Base-by-base conservation (phyloP, 306 rosid genomes). In the Cucurbita argyrosperma region DNA sequence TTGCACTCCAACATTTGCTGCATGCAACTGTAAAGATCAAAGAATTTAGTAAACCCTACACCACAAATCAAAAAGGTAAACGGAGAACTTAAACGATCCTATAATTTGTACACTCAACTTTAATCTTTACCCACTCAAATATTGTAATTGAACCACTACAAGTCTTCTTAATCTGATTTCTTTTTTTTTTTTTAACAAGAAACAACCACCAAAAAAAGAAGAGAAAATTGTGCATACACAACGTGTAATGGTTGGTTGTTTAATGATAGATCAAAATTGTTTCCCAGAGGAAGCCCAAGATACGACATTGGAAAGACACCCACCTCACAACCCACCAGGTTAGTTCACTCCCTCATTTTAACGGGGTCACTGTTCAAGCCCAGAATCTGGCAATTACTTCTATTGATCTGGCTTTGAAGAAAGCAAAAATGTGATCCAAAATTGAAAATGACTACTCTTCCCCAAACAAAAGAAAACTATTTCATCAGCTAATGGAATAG, bases 1-100 rank as follows among this genome's bases (percentile, higher is more conserved):
- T 80, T 94, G 89, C 83, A 88, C 87, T 75, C 97, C 98, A 67
- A 76, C 96, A 84, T 87, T 93, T 81, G 90, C 86, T 18, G 97
- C 98, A 43, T 94, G 98, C 86, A 87, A 83, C 98, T 93, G 76
- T 67, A 80, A 64, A 84, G 76, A 77, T 49, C 53, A 74, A 75
- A 67, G 19, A 43, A 72, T 66, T 65, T 65, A 59, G 56, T 71
- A 39, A 46, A 40, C 18, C 15, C 39, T 21, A 21, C 43, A 45
- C 72, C 18, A 46, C 21, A 69, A 69, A 49, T 13, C 10, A 10
- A 47, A 68, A 6, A 66, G n/a, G 10, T 14, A 13, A 35, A 35
- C 11, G 43, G 39, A 61, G 40, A 64, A 18, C 42, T 16, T 16
- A 39, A 62, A 38, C 6, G 69, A 38, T 62, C 18, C 47, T 38